Evolutionary conservation across 2,329 filamentous ascomycete species (phyloP), one percentile per base, ranked within the genome.

Genomic region (Fonsecaea erecta): DNA sequence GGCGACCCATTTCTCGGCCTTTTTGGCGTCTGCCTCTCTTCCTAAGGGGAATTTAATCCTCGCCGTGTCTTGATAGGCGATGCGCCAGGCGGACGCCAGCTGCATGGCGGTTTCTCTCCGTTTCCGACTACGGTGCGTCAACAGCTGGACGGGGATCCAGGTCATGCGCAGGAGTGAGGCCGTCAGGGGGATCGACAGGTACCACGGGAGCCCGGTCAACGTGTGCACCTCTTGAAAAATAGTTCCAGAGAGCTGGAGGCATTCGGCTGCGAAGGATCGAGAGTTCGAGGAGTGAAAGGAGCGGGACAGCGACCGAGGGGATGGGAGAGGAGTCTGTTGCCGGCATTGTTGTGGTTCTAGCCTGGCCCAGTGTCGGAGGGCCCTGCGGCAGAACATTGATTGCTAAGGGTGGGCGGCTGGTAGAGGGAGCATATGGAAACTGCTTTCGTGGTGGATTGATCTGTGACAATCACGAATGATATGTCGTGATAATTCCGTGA

Each of bases 121-220:
- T 79, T 79, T 60, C 70, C 71, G 72, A 76, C 66, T 70, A 75
- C 65, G 74, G 73, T 60, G 73, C 69, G 70, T 81, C 75, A 64
- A 77, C 68, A 79, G 82, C 46, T 82, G 74, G 11, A 84, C 64
- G 2, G 84, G 83, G 9, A 83, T 74, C 48, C 82, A 78, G 57
- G 86, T 73, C 6, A 77, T 62, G 54, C 85, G 83, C 2, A 86
- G 77, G 16, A 82, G 56, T 46, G 87, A 71, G 2, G 85, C 85
- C 3, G 83, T 79, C 60, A 86, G 74, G 3, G 85, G 85, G 48
- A 88, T 80, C 21, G 83, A 81, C 12, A 78, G 76, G 7, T 76
- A 82, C 85, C 85, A 88, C 61, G 85, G 79, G 1, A 87, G 76
- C 51, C 79, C 76, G 16, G 78, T 80, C 46, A 77, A 11, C 24